These are phyloP conservation scores for Colletotrichum orchidophilum DNA, from an alignment of 2,329 filamentous ascomycete species.

Conservation along the genomic window DNA sequence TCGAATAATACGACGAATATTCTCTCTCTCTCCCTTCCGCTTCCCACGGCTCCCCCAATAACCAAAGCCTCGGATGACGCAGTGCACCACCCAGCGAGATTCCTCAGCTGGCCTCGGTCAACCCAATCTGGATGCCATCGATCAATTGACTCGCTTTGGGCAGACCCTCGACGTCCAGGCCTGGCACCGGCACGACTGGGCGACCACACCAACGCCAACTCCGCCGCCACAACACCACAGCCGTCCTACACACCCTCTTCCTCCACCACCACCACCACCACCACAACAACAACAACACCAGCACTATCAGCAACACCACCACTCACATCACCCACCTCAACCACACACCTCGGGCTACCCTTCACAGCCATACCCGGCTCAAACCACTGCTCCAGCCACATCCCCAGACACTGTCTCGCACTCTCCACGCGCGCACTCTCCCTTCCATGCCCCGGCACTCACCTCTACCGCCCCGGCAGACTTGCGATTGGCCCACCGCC, in stretches of 20 bases:
- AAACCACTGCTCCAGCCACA: background rate
- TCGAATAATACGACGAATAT: background rate
- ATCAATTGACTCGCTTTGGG: constrained; percentile 32
- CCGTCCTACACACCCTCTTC: background rate
- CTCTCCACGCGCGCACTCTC: background rate
- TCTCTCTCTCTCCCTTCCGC: background rate
- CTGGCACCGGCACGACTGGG: constrained; percentile 20
- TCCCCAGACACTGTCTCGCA: constrained; percentile 27
- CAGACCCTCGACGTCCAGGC: constrained; percentile 30
- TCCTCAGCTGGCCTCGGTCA: constrained; percentile 30
- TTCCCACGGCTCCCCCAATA: too few relatives aligned
- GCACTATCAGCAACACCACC: background rate
- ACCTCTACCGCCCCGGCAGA: background rate
- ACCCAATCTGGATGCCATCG: constrained; percentile 30
- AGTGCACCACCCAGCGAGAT: constrained; percentile 32
- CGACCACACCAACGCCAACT: background rate
- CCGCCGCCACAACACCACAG: background rate
- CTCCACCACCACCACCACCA: background rate
- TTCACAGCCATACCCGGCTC: background rate
- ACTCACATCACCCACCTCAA: background rate
- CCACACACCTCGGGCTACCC: background rate
- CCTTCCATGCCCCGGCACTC: constrained; percentile 25
- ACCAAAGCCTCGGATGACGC: constrained; percentile 30
- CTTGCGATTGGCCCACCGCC: constrained; percentile 28
- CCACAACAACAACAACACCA: background rate